Conservation (phyloP, 1,139 yeast species). For the Kluyveromyces marxianus region DNA sequence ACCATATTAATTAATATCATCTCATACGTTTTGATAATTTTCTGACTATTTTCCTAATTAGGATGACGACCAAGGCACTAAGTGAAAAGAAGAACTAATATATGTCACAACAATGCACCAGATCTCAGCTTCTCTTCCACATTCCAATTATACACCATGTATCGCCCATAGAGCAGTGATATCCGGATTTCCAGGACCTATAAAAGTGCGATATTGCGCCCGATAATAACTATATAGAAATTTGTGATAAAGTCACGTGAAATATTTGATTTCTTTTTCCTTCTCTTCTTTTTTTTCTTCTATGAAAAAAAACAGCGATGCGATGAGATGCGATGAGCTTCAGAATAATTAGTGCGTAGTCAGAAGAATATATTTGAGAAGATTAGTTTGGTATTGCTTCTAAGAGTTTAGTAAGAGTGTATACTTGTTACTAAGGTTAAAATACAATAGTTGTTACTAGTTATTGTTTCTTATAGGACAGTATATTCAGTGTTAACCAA, state of each 20-base stretch:
- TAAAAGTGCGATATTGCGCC: background rate
- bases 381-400: background rate
- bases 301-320: slow-evolving; percentile 13
- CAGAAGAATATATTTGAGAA: no score
- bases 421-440: no score
- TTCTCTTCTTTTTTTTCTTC: background rate
- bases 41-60: background rate
- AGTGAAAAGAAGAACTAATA: no score
- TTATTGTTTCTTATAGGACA: background rate
- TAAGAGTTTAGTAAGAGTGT: no score
- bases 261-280: slow-evolving; percentile 1
- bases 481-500: background rate
- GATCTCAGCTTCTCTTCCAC: no score
- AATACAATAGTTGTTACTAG: no score
- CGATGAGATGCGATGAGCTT: slow-evolving; percentile 19
- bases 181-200: background rate
- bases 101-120: no score
- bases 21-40: slow-evolving; percentile 2
- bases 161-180: background rate
- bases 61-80: background rate
- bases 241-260: background rate
- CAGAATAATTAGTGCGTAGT: background rate
- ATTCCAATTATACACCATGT: no score
- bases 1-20: slow-evolving; percentile 1
- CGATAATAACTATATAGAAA: background rate